Percentiles rank a stretch among this genome's conserved stretches.
Evolutionary conservation across 805 yeast species (phyloP).

Genomic region (Wickerhamiella brachini): DNA sequence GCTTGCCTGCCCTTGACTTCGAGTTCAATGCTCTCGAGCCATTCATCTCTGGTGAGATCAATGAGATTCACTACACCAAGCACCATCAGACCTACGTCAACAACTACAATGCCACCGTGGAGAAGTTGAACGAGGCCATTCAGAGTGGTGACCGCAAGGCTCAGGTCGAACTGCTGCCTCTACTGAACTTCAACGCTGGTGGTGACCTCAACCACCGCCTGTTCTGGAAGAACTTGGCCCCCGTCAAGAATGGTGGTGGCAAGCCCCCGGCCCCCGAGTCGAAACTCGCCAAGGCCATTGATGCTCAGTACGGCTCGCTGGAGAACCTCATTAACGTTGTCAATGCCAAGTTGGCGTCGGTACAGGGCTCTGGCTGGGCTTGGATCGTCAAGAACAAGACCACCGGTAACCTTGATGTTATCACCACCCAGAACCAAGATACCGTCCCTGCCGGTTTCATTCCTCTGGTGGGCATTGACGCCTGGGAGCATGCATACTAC

Average conservation of each 20-base stretch:
- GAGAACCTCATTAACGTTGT: constrained; percentile 52
- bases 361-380: constrained; percentile 96
- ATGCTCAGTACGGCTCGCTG: constrained; percentile 53
- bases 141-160: constrained; percentile 44
- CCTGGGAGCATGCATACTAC: constrained; percentile 96
- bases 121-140: constrained; percentile 55
- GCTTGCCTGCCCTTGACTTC: constrained; percentile 71
- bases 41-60: constrained; percentile 70
- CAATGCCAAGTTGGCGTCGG: constrained; percentile 64
- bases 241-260: constrained; percentile 67
- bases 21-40: constrained; percentile 83
- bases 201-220: constrained; percentile 77
- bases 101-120: constrained; percentile 67
- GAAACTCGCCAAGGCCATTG: constrained; percentile 44
- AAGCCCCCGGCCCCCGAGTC: constrained; percentile 40
- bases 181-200: constrained; percentile 85
- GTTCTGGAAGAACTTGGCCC: constrained; percentile 83
- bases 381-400: constrained; percentile 72
- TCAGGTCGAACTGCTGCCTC: constrained; percentile 47
- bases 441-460: constrained; percentile 55
- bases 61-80: constrained; percentile 72
- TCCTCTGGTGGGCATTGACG: constrained; percentile 81
- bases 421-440: constrained; percentile 77
- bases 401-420: constrained; percentile 57
- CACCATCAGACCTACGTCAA: constrained; percentile 88